Evolutionary conservation across 2,329 filamentous ascomycete species (phyloP).

Genomic region (Grosmannia penicillata): DNA sequence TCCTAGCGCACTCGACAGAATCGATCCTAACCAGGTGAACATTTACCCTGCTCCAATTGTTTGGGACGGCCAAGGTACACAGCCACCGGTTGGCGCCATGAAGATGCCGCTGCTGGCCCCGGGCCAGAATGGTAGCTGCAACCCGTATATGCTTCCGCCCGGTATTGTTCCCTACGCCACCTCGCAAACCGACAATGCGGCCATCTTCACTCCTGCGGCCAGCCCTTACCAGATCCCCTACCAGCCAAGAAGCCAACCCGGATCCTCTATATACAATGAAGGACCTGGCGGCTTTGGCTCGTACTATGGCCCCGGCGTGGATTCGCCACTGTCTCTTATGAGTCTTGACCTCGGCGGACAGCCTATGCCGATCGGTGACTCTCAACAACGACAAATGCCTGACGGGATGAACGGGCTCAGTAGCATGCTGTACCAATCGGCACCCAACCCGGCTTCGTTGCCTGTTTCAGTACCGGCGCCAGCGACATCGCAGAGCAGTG

Average conservation of each 20-base stretch:
- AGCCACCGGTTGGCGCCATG: background rate
- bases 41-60: slow-evolving; percentile 1
- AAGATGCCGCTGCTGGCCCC: background rate
- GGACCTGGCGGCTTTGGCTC: background rate
- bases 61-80: background rate
- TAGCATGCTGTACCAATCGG: background rate
- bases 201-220: background rate
- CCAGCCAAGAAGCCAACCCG: background rate
- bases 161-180: background rate
- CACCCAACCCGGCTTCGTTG: too few species aligned
- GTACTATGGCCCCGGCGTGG: slow-evolving; percentile 1
- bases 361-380: background rate
- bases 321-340: background rate
- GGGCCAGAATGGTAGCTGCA: background rate
- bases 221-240: slow-evolving; percentile 1
- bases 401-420: slow-evolving; percentile 1
- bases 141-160: slow-evolving; percentile 3
- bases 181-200: background rate
- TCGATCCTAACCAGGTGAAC: slow-evolving; percentile 21
- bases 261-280: background rate
- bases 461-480: too few species aligned
- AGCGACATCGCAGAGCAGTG: too few species aligned
- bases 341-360: background rate
- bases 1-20: slow-evolving; percentile 30
- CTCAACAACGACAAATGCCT: background rate